Evolutionary conservation across 257 asterid species (phyloP).

Genomic region (Catharanthus roseus): DNA sequence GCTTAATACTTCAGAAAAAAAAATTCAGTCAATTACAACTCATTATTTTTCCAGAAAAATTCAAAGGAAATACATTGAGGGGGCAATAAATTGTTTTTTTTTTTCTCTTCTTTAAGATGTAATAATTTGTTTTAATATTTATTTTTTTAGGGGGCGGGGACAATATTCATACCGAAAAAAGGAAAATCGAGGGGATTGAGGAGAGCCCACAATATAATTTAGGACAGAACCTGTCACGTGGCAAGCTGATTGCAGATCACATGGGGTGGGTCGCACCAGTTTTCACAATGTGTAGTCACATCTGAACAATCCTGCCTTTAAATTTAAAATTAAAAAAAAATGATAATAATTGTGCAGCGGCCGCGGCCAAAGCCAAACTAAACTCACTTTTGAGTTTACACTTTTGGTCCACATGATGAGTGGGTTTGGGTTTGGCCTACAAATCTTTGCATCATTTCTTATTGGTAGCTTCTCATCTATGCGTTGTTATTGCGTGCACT

Average conservation of each 20-base stretch:
- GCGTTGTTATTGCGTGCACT: not conserved
- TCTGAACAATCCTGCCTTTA: conserved; percentile 23
- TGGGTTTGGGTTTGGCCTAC: conserved; percentile 16
- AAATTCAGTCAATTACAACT: too few relatives aligned
- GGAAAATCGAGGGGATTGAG: too few relatives aligned
- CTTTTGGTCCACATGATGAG: conserved; percentile 5
- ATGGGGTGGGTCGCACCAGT: conserved; percentile 33
- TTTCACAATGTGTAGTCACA: conserved; percentile 33
- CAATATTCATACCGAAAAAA: too few relatives aligned
- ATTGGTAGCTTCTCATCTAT: not conserved
- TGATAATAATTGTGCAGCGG: too few relatives aligned
- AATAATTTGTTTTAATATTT: too few relatives aligned
- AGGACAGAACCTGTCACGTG: conserved; percentile 28
- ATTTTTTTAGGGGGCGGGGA: too few relatives aligned
- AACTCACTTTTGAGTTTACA: too few relatives aligned
- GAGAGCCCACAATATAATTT: not conserved
- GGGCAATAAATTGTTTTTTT: not conserved
- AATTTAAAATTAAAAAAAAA: too few relatives aligned
- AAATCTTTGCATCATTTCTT: conserved; percentile 15
- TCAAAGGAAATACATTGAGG: too few relatives aligned
- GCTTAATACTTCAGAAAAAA: too few relatives aligned
- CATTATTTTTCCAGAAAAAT: too few relatives aligned
- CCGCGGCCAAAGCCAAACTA: too few relatives aligned
- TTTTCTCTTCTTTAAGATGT: not conserved
- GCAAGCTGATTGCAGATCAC: conserved; percentile 28